These are phyloP conservation scores for Aegilops umbellulata DNA, from an alignment of 176 grass and related monocot species.

Conservation along the genomic window DNA sequence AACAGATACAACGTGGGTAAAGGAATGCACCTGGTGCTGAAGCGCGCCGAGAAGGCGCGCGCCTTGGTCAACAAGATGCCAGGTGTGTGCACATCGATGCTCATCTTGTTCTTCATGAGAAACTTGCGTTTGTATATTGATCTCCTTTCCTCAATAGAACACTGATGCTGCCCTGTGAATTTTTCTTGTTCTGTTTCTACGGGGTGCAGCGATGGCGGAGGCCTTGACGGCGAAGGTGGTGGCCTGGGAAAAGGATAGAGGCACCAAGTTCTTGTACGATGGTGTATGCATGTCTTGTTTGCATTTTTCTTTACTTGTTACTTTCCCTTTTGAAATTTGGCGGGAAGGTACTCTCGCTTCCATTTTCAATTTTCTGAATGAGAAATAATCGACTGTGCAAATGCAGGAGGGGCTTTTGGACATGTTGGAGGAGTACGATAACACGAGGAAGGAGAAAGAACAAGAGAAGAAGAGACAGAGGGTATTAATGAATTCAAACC, in stretches of 20 bases:
- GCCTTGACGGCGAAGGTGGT: conserved; percentile 45
- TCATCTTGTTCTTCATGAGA: background rate
- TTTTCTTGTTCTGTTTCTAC: background rate
- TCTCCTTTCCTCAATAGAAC: background rate
- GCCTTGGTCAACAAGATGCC: conserved; percentile 73
- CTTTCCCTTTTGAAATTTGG: background rate
- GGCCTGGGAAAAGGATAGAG: conserved; percentile 72
- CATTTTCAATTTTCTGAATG: background rate
- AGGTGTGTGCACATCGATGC: conserved; percentile 5
- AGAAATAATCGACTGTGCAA: background rate
- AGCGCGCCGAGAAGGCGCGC: conserved; percentile 77
- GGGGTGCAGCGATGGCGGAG: conserved; percentile 63
- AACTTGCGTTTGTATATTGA: background rate
- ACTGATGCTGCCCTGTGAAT: background rate
- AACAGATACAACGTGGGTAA: conserved; percentile 74
- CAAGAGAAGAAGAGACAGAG: conserved; percentile 43
- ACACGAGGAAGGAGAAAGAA: conserved; percentile 43
- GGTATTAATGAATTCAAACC: background rate
- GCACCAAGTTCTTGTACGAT: conserved; percentile 57
- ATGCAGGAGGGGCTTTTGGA: conserved; percentile 33
- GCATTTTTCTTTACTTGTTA: background rate
- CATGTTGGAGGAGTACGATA: conserved; percentile 32
- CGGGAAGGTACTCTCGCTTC: background rate
- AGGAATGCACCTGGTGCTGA: conserved; percentile 62
- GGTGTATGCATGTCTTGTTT: conserved; percentile 53